Conservation (phyloP, 768 basidiomycete species). For the Auriscalpium vulgare region DNA sequence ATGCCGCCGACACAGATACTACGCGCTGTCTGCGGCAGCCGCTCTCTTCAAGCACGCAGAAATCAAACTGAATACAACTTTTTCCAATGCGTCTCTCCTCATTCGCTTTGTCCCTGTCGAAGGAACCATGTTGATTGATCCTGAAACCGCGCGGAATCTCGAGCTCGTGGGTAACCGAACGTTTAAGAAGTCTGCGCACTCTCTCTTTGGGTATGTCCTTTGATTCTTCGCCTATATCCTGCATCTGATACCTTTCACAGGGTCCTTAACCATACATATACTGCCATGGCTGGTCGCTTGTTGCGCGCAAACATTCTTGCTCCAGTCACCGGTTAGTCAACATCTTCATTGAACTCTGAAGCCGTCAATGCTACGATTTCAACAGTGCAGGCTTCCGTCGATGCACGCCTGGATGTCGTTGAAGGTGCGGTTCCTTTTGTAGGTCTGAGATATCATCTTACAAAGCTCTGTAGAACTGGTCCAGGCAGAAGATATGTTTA, state of each 20-base stretch:
- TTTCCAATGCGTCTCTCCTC: slow-evolving; percentile 58
- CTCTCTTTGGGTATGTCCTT: slow-evolving; percentile 63
- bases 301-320: slow-evolving; percentile 76
- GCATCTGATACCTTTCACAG: slow-evolving; percentile 27
- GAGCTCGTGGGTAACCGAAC: slow-evolving; percentile 80
- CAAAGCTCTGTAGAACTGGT: slow-evolving; percentile 50
- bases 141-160: slow-evolving; percentile 79
- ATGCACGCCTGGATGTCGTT: slow-evolving; percentile 81
- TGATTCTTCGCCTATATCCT: background rate
- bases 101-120: slow-evolving; percentile 75
- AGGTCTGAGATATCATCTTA: background rate
- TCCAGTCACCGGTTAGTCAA: slow-evolving; percentile 56
- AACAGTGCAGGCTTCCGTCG: slow-evolving; percentile 53
- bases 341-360: background rate
- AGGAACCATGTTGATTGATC: slow-evolving; percentile 93
- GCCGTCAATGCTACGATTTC: background rate
- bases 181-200: slow-evolving; percentile 58
- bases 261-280: slow-evolving; percentile 72
- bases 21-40: slow-evolving; percentile 76
- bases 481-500: slow-evolving; percentile 67
- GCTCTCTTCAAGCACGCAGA: slow-evolving; percentile 88
- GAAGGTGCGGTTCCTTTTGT: slow-evolving; percentile 42
- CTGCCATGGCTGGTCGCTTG: slow-evolving; percentile 83
- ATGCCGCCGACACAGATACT: slow-evolving; percentile 50
- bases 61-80: slow-evolving; percentile 57